These are phyloP conservation scores for Neoconidiobolus thromboides DNA, from an alignment of 371 early-diverging fungal species.

Conservation along the genomic window DNA sequence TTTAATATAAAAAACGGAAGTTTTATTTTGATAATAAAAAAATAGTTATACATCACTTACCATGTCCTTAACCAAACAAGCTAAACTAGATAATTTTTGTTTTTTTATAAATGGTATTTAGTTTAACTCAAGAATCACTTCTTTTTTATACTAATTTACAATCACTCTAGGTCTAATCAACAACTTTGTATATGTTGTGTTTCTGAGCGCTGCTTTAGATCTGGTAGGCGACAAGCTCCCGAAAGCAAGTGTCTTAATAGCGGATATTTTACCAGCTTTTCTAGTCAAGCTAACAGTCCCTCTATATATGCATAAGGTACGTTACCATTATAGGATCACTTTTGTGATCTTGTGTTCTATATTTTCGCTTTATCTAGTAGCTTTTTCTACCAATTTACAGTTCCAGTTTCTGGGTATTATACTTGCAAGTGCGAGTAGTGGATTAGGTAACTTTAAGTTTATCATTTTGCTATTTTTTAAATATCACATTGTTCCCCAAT, in stretches of 20 bases:
- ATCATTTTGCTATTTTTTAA: no score
- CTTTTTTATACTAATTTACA: not conserved
- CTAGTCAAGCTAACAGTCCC: conserved; percentile 19
- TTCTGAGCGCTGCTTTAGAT: conserved; percentile 26
- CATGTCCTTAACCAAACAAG: no score
- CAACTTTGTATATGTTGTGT: conserved; percentile 26
- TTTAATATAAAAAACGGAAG: no score
- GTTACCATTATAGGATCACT: conserved; percentile 9
- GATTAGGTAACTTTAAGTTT: conserved; percentile 7
- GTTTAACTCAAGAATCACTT: no score
- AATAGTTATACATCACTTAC: no score
- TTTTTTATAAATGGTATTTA: no score
- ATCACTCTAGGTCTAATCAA: conserved; percentile 13
- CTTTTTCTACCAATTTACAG: conserved; percentile 9
- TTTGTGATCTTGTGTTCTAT: not conserved
- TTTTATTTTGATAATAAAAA: no score
- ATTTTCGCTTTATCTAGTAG: conserved; percentile 11
- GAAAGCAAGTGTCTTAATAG: conserved; percentile 19
- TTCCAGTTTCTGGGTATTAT: conserved; percentile 17
- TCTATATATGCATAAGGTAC: conserved; percentile 17
- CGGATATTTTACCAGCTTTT: conserved; percentile 24
- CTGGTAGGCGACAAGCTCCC: conserved; percentile 18
- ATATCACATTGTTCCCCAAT: no score
- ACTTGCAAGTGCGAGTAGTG: conserved; percentile 21
- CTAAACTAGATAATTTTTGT: no score